These are phyloP conservation scores for Podospora didyma DNA, from an alignment of 495 filamentous ascomycete genomes.

Conservation along the genomic window DNA sequence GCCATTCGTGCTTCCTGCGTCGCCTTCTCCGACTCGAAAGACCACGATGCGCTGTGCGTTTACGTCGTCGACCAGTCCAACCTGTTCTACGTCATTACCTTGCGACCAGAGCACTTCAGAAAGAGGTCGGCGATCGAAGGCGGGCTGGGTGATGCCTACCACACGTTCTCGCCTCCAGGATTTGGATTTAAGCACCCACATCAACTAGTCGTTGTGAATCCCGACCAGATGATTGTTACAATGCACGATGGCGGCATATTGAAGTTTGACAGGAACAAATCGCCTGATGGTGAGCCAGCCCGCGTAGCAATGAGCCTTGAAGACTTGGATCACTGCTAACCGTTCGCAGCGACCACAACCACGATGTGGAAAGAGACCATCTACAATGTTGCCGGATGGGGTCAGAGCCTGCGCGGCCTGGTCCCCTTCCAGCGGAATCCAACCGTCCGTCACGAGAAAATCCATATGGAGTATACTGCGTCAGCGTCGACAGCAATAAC, in stretches of 20 bases:
- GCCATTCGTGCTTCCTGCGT: constrained; percentile 70
- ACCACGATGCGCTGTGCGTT: constrained; percentile 71
- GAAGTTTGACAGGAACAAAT: constrained; percentile 60
- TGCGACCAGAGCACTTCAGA: constrained; percentile 78
- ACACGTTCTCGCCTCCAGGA: constrained; percentile 62
- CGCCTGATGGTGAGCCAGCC: constrained; percentile 63
- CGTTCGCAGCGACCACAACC: constrained; percentile 35
- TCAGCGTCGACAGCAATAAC: constrained; percentile 57
- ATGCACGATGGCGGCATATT: constrained; percentile 80
- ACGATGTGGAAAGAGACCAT: constrained; percentile 70
- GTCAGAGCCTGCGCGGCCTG: constrained; percentile 63
- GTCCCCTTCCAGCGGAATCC: constrained; percentile 66
- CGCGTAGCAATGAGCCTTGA: neutral
- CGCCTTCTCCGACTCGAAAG: constrained; percentile 72
- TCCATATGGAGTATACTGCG: constrained; percentile 61
- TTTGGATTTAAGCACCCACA: constrained; percentile 78
- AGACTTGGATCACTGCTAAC: neutral
- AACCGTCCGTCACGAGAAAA: constrained; percentile 60
- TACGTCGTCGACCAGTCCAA: constrained; percentile 76
- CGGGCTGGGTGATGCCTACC: constrained; percentile 71
- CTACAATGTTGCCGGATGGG: constrained; percentile 77
- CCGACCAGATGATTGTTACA: constrained; percentile 70
- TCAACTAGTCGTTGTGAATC: constrained; percentile 67
- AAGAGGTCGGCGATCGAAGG: constrained; percentile 62
- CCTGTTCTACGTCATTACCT: constrained; percentile 72